phyloP scores from a whole-genome alignment of 805 yeast genomes.

The Wickerhamomyces canadensis region DNA sequence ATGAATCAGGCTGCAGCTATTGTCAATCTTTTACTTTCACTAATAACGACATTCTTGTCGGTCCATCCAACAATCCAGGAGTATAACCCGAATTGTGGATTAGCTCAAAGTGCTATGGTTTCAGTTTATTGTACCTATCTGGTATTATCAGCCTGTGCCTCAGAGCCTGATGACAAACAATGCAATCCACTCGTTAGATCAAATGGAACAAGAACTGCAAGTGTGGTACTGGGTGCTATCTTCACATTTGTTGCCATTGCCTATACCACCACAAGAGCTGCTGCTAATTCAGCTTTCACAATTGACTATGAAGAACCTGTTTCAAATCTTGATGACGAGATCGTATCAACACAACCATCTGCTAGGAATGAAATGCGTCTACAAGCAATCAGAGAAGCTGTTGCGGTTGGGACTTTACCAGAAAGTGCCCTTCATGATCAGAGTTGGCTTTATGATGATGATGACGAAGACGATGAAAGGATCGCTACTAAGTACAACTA shows the following conservation, averaged over 20 bases:
- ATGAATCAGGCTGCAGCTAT: conserved; percentile 88
- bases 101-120: conserved; percentile 96
- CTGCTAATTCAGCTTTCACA: conserved; percentile 66
- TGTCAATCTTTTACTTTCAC: conserved; percentile 60
- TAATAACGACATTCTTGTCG: conserved; percentile 64
- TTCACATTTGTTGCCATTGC: conserved; percentile 95
- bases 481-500: conserved; percentile 74
- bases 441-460: conserved; percentile 46
- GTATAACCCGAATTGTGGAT: conserved; percentile 89
- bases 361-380: conserved; percentile 67
- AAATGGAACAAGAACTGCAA: conserved; percentile 82
- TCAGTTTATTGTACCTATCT: conserved; percentile 88
- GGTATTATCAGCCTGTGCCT: conserved; percentile 86
- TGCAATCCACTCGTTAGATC: conserved; percentile 93
- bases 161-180: conserved; percentile 90
- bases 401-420: conserved; percentile 93
- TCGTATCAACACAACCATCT: conserved; percentile 45
- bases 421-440: conserved; percentile 82
- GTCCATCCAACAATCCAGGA: conserved; percentile 84
- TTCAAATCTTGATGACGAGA: conserved; percentile 17
- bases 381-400: conserved; percentile 88
- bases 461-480: conserved; percentile 53
- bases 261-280: conserved; percentile 95
- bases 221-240: conserved; percentile 83
- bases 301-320: conserved; percentile 25